Evolutionary conservation across 163 green algal genomes (phyloP).

Genomic region (Scenedesmus sp.): DNA sequence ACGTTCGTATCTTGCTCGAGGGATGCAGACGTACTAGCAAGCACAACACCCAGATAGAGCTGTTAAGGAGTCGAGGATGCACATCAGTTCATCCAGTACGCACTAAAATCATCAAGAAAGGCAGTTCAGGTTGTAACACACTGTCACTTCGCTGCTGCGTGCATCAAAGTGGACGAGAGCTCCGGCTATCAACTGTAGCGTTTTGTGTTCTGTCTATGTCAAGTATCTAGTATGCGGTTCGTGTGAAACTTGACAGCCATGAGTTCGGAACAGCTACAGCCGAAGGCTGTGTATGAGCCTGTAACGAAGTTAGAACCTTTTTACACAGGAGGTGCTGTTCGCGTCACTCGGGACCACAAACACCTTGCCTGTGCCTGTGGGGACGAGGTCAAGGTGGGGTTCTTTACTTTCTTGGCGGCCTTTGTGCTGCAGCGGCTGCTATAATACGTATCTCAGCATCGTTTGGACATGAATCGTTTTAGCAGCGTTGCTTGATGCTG

Average conservation of each 20-base stretch:
- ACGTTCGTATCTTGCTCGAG: neutral
- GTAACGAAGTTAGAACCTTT: slow-evolving; percentile 86
- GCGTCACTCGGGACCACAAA: slow-evolving; percentile 72
- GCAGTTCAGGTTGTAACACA: neutral
- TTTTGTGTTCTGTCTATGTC: neutral
- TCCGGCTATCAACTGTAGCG: neutral
- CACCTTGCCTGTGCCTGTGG: slow-evolving; percentile 83
- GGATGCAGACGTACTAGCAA: neutral
- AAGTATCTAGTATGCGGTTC: no score
- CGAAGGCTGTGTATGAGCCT: slow-evolving; percentile 75
- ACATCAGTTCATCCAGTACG: neutral
- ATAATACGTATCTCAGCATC: neutral
- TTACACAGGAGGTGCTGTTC: slow-evolving; percentile 82
- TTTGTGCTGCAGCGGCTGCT: neutral
- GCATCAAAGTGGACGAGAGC: neutral
- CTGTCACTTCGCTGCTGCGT: neutral
- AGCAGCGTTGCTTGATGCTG: neutral
- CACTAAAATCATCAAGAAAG: neutral
- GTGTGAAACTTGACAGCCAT: slow-evolving; percentile 12
- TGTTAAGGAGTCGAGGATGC: no score
- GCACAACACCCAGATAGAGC: no score
- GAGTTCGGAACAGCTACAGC: slow-evolving; percentile 39
- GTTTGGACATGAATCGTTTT: neutral
- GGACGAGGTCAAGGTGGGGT: slow-evolving; percentile 90
- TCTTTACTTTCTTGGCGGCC: neutral